Evolutionary conservation across 2,329 filamentous ascomycete genomes (phyloP), one percentile per base, ranked within the genome.

Genomic region (Aspergillus sojae): DNA sequence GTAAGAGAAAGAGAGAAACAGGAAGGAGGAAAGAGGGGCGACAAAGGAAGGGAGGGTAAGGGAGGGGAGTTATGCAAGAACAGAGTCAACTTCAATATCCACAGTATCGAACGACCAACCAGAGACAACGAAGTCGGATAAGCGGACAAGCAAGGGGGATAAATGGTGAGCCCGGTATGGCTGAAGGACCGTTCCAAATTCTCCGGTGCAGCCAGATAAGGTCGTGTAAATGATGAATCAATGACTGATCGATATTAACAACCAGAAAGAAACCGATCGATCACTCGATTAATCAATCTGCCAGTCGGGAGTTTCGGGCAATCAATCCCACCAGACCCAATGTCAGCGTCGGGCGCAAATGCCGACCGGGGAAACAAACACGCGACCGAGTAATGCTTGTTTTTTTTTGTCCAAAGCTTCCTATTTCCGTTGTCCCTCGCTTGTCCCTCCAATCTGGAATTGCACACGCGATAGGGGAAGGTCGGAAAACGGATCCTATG

Each of bases 281-380:
- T 36, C 19, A 48, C 54, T 32, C 10, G 19, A 34, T 45, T 34
- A 56, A 54, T 30, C 39, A 61, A 28, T 30, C 11, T 19, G 30
- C 45, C 12, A n/a, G 62, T 50, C 56, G 48, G 39, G 28, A 52
- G 41, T 21, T 62, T 61, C 50, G 43, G 59, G 62, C 41, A 32
- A 52, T 50, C 34, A 55, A 54, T 56, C 59, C 55, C 14, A 36
- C 34, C 34, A 36, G 34, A 36, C 34, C 34, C 56, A 61, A 65
- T 64, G 57, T 62, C 46, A 62, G 62, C 67, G 67, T 69, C 67
- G 68, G 68, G 68, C 67, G 68, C 67, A 64, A 67, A 69, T 52
- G 61, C 57, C 54, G 55, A 57, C n/a, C n/a, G 34, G 32, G 14
- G 34, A 53, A 57, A 5, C 10, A 59, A 30, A 36, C 57, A 56